These are phyloP conservation scores for Globisporangium paddicum DNA, from an alignment of 352 stramenopile species.

Conservation along the genomic window DNA sequence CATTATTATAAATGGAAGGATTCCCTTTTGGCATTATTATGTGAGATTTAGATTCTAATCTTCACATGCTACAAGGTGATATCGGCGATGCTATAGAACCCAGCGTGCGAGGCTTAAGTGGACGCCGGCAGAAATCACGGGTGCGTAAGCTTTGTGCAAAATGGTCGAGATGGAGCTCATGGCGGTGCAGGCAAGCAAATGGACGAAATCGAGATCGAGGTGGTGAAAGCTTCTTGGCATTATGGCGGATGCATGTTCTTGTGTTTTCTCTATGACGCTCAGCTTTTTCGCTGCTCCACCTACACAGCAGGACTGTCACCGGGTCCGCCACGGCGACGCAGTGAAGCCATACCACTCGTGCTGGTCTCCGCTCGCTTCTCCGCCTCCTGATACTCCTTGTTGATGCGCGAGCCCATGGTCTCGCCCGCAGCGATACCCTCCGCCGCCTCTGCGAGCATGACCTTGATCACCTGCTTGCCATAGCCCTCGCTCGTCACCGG, in stretches of 20 bases:
- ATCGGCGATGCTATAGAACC: too few relatives aligned
- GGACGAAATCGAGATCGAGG: too few relatives aligned
- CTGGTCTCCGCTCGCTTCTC: slow-evolving; percentile 16
- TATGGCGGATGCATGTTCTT: background rate
- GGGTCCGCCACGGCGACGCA: slow-evolving; percentile 39
- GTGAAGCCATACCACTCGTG: slow-evolving; percentile 18
- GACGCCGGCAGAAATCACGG: too few relatives aligned
- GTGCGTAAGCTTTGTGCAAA: too few relatives aligned
- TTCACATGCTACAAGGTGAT: too few relatives aligned
- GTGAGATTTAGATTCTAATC: too few relatives aligned
- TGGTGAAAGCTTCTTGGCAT: background rate
- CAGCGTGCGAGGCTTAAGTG: too few relatives aligned
- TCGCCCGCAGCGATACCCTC: slow-evolving; percentile 53
- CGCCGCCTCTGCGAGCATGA: slow-evolving; percentile 62
- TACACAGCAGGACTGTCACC: background rate
- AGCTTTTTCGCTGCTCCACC: background rate
- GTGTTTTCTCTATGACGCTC: background rate
- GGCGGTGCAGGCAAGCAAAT: too few relatives aligned
- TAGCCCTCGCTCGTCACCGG: slow-evolving; percentile 74
- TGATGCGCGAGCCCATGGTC: slow-evolving; percentile 78
- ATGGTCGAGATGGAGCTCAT: too few relatives aligned
- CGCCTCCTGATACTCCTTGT: slow-evolving; percentile 62
- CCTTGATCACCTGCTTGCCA: slow-evolving; percentile 54
- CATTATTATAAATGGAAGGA: too few relatives aligned
- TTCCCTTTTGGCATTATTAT: too few relatives aligned